Evolutionary conservation across 148 eudicot species (phyloP), one percentile per base, ranked within the genome.

Genomic region (Selenicereus undatus): DNA sequence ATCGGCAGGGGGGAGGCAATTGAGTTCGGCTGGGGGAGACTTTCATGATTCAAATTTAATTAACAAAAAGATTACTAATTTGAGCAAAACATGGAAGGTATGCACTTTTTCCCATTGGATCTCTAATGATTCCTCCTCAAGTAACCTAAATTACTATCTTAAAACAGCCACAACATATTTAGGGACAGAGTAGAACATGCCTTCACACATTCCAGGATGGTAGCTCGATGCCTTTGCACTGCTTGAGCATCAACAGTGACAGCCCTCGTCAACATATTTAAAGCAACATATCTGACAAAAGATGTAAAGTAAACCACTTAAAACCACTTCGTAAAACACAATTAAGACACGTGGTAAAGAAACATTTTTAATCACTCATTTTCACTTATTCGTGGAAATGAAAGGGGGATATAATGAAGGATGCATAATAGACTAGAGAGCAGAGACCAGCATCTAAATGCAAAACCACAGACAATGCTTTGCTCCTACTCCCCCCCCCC

Each of bases 141-240:
- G 11, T 56, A 50, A 76, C 56, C 66, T 45, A 4, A 66, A 27
- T 10, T 29, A 66, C 22, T 66, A 66, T 14, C 14, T 66, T 66
- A 66, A 66, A 66, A 66, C 5, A 27, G 35, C 27, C 27, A 66
- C 4, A 12, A 26, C 36, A 56, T 16, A 56, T 14, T 27, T 66
- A 26, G 14, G 16, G 48, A 70, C 27, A n/a, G 42, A 76, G 77
- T 8, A 75, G 65, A 43, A 81, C 65, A 60, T 91, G 94, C 99
- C 99, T 96, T 96, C 50, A 96, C 99, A 88, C 99, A 96, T 86
- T 96, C 99, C 87, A 96, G 85, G 76, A 96, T 94, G 80, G 98
- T 96, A 77, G 88, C 87, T 76, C 99, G 89, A 83, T 96, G 99
- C 86, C 99, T 91, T 88, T 96, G 99, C 78, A 96, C 99, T 78